phyloP scores from a whole-genome alignment of 2,329 filamentous ascomycete genomes.

The Anthostomella pinea region DNA sequence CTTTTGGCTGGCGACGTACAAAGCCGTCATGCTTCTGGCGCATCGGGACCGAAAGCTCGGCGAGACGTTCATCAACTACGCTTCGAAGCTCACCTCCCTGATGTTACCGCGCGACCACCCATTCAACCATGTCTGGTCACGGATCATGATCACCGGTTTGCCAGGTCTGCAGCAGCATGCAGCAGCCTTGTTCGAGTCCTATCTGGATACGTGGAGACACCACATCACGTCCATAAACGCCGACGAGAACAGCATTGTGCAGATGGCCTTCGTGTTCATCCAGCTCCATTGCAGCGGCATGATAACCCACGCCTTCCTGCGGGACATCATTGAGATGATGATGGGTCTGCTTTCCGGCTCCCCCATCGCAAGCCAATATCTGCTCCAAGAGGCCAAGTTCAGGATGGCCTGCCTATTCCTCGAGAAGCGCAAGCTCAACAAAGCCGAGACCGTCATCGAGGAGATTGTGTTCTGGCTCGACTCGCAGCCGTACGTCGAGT shows the following conservation, averaged over 20 bases:
- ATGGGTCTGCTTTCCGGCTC: conserved; percentile 14
- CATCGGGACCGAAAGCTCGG: conserved; percentile 20
- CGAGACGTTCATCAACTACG: conserved; percentile 26
- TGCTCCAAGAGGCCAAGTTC: conserved; percentile 27
- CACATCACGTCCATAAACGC: conserved; percentile 18
- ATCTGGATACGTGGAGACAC: conserved; percentile 23
- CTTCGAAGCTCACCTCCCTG: conserved; percentile 23
- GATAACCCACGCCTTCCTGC: conserved; percentile 21
- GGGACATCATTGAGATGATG: conserved; percentile 19
- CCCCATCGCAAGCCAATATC: conserved; percentile 18
- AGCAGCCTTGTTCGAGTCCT: conserved; percentile 25
- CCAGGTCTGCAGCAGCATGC: conserved; percentile 23
- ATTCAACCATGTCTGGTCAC: conserved; percentile 28
- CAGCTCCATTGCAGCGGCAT: conserved; percentile 28
- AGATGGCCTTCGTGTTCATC: conserved; percentile 28
- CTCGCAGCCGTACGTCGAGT: conserved; percentile 8
- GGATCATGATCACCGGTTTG: conserved; percentile 25
- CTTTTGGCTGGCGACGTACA: conserved; percentile 31
- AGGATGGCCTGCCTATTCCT: conserved; percentile 22
- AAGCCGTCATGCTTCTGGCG: conserved; percentile 27
- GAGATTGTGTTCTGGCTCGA: conserved; percentile 25
- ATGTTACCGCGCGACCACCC: conserved; percentile 25
- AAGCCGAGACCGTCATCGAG: conserved; percentile 17
- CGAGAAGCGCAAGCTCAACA: conserved; percentile 16
- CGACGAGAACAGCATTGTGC: conserved; percentile 20